A percentile compares a stretch with the other conserved stretches of the same genome.
Evolutionary conservation across 1,284 basidiomycete genomes (phyloP).

Genomic region (Laetiporus sulphureus): DNA sequence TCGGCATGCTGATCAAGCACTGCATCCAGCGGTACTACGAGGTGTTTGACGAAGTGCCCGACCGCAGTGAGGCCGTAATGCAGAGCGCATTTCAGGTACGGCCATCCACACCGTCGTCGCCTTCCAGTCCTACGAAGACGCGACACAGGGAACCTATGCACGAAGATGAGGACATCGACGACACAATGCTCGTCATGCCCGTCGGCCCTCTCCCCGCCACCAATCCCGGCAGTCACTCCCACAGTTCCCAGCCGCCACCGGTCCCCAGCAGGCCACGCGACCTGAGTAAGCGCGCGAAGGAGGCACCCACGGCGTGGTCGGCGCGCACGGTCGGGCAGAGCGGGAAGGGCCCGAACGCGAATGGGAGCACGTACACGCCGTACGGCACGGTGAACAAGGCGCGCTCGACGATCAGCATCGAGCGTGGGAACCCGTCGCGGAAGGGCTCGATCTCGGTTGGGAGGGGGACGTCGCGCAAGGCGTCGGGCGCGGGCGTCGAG

Average conservation of each 20-base stretch:
- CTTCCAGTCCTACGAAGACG: constrained; percentile 10
- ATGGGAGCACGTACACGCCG: constrained; percentile 12
- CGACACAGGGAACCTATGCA: constrained; percentile 28
- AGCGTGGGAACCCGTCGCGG: constrained; percentile 33
- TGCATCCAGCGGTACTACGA: constrained; percentile 83
- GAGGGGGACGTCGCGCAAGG: constrained; percentile 54
- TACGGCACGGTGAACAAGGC: constrained; percentile 34
- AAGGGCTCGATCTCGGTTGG: constrained; percentile 60
- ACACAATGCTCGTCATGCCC: constrained; percentile 70
- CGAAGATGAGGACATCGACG: constrained; percentile 63
- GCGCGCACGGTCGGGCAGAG: constrained; percentile 21
- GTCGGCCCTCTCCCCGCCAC: constrained; percentile 38
- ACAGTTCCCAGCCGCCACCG: constrained; percentile 12
- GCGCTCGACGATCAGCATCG: constrained; percentile 58
- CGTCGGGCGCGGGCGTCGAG: constrained; percentile 60
- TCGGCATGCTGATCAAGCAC: constrained; percentile 66
- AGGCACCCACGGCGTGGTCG: constrained; percentile 18
- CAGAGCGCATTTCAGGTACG: constrained; percentile 18
- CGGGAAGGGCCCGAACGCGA: constrained; percentile 15
- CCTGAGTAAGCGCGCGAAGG: background rate
- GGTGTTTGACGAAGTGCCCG: constrained; percentile 71
- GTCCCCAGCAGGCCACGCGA: constrained; percentile 9
- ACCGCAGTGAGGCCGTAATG: constrained; percentile 57
- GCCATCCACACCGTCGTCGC: constrained; percentile 23
- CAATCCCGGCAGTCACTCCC: constrained; percentile 12